These are phyloP conservation scores for Platanthera zijinensis DNA, from an alignment of 106 monocot species.

Conservation along the genomic window DNA sequence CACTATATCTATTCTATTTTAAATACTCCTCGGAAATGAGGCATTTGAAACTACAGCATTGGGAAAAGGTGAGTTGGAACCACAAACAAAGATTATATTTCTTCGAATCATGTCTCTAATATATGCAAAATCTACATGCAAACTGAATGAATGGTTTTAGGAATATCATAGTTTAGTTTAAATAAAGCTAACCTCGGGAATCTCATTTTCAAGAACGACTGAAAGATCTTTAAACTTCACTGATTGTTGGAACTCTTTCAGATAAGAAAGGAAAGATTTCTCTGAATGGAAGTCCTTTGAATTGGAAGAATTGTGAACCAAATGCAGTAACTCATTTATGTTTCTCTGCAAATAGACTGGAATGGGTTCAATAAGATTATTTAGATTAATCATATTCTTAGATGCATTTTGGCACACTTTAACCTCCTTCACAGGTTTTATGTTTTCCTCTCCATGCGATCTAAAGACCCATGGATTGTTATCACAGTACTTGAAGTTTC, in stretches of 20 bases:
- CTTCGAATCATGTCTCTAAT: neutral
- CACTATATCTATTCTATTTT: neutral
- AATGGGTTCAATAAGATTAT: slow-evolving; percentile 9
- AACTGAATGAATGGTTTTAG: neutral
- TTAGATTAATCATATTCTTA: slow-evolving; percentile 7
- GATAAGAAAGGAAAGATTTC: slow-evolving; percentile 8
- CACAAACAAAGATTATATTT: neutral
- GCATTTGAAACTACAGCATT: neutral
- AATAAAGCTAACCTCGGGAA: slow-evolving; percentile 6
- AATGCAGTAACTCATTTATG: neutral
- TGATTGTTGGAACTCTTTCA: slow-evolving; percentile 9
- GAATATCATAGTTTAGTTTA: neutral
- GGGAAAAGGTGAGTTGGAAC: neutral
- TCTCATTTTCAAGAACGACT: neutral
- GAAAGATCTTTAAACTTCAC: neutral
- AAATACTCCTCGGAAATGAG: neutral
- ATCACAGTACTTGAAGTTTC: slow-evolving; percentile 8
- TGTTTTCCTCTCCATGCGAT: slow-evolving; percentile 16
- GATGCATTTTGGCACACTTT: slow-evolving; percentile 1
- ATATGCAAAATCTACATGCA: neutral
- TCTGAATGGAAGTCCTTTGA: slow-evolving; percentile 5
- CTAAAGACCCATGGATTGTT: neutral
- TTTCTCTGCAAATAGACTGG: neutral
- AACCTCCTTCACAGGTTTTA: slow-evolving; percentile 13
- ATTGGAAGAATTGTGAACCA: slow-evolving; percentile 1